phyloP scores from a whole-genome alignment of 2,329 filamentous ascomycete genomes.

The Monosporascus cannonballus region DNA sequence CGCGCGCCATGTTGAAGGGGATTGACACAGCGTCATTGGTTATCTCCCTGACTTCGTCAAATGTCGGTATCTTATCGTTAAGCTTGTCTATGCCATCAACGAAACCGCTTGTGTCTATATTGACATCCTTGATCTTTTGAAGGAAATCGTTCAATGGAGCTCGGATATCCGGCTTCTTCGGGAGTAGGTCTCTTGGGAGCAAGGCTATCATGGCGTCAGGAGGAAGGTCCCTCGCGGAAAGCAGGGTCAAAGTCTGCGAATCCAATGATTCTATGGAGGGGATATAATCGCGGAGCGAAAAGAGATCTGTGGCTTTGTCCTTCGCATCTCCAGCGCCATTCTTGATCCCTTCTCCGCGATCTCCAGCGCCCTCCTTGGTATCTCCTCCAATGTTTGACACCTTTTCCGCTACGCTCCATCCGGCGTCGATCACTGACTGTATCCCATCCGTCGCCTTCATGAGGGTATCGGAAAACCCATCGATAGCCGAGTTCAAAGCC shows the following conservation, averaged over 20 bases:
- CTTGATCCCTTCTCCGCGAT: conserved; percentile 6
- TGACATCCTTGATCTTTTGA: conserved; percentile 60
- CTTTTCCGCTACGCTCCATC: conserved; percentile 48
- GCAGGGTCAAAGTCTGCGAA: background rate
- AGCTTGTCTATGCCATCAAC: conserved; percentile 64
- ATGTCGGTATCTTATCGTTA: conserved; percentile 75
- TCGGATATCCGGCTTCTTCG: conserved; percentile 23
- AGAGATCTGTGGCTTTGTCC: conserved; percentile 42
- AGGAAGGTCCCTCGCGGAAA: background rate
- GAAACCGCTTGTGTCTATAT: conserved; percentile 61
- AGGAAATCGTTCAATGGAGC: conserved; percentile 63
- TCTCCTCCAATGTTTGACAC: conserved; percentile 42
- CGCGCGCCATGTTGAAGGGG: conserved; percentile 77
- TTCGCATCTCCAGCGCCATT: conserved; percentile 5
- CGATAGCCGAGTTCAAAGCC: conserved; percentile 46
- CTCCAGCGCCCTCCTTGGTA: conserved; percentile 11
- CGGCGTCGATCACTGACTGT: conserved; percentile 44
- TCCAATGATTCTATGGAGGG: background rate
- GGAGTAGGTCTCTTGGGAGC: conserved; percentile 7
- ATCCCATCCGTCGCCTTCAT: conserved; percentile 49
- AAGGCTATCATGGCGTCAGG: background rate
- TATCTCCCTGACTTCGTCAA: conserved; percentile 76
- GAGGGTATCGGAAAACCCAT: conserved; percentile 33
- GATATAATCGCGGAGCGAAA: conserved; percentile 20
- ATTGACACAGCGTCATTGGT: conserved; percentile 67